These are phyloP conservation scores for Aschersonia sp. DNA, from an alignment of 2,329 filamentous ascomycete genomes.

Conservation along the genomic window DNA sequence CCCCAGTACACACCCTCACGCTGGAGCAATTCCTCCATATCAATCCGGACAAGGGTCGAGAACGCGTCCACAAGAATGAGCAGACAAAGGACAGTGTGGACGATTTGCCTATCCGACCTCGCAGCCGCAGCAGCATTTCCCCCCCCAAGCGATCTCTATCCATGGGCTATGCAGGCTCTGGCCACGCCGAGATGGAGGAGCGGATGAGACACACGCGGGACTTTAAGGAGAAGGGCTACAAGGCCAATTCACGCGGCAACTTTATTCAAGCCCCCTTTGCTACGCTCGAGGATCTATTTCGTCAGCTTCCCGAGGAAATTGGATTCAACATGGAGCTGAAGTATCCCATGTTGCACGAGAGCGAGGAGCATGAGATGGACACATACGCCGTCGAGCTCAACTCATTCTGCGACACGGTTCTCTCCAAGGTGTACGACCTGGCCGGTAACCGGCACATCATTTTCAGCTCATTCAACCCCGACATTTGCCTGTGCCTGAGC, in stretches of 20 bases:
- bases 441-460: constrained; percentile 78
- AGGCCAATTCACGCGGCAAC: constrained; percentile 83
- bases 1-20: constrained; percentile 87
- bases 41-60: constrained; percentile 38
- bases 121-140: constrained; percentile 24
- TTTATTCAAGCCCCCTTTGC: constrained; percentile 95
- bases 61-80: neutral
- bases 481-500: constrained; percentile 83
- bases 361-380: constrained; percentile 91
- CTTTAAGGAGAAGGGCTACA: constrained; percentile 89
- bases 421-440: constrained; percentile 79
- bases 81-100: neutral
- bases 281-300: constrained; percentile 86
- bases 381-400: constrained; percentile 92
- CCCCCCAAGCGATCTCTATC: constrained; percentile 36
- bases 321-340: constrained; percentile 99
- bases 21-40: constrained; percentile 92
- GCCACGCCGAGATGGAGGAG: constrained; percentile 41
- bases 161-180: constrained; percentile 33
- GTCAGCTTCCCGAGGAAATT: constrained; percentile 63
- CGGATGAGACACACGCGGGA: constrained; percentile 96
- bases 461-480: constrained; percentile 94
- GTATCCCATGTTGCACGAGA: constrained; percentile 95
- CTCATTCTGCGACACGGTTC: constrained; percentile 86
- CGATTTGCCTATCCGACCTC: constrained; percentile 2